Evolutionary conservation across 2,329 filamentous ascomycete genomes (phyloP).

Genomic region (Elsinoe ampelina): DNA sequence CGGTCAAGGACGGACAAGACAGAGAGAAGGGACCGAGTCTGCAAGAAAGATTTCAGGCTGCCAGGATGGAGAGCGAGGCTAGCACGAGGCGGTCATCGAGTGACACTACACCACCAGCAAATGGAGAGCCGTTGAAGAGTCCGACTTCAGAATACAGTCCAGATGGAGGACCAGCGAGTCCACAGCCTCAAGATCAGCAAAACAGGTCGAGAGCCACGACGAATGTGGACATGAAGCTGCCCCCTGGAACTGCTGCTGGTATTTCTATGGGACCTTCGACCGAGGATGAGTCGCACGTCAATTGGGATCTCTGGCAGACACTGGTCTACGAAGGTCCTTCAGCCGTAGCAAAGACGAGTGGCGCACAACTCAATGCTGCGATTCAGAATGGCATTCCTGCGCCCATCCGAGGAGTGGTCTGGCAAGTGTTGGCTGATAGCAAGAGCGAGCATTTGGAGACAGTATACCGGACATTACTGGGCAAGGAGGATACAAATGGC

Average conservation of each 20-base stretch:
- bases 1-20: slow-evolving; percentile 59
- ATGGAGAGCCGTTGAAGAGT: slow-evolving; percentile 6
- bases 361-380: slow-evolving; percentile 80
- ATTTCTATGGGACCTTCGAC: slow-evolving; percentile 62
- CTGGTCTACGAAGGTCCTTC: slow-evolving; percentile 91
- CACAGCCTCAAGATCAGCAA: slow-evolving; percentile 18
- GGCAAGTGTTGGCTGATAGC: slow-evolving; percentile 93
- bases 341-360: slow-evolving; percentile 75
- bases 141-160: slow-evolving; percentile 13
- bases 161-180: slow-evolving; percentile 15
- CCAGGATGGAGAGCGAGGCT: slow-evolving; percentile 64
- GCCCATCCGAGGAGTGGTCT: slow-evolving; percentile 94
- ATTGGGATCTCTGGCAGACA: slow-evolving; percentile 97
- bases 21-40: slow-evolving; percentile 43
- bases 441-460: slow-evolving; percentile 84
- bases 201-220: slow-evolving; percentile 16
- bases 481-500: slow-evolving; percentile 73
- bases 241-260: slow-evolving; percentile 78
- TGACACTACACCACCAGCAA: slow-evolving; percentile 34
- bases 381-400: slow-evolving; percentile 91
- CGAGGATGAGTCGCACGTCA: slow-evolving; percentile 65
- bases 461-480: slow-evolving; percentile 74
- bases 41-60: slow-evolving; percentile 68
- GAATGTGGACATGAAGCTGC: slow-evolving; percentile 57
- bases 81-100: not conserved